Conservation (phyloP, 345 rosid species). For the Lepidium aucheri region DNA sequence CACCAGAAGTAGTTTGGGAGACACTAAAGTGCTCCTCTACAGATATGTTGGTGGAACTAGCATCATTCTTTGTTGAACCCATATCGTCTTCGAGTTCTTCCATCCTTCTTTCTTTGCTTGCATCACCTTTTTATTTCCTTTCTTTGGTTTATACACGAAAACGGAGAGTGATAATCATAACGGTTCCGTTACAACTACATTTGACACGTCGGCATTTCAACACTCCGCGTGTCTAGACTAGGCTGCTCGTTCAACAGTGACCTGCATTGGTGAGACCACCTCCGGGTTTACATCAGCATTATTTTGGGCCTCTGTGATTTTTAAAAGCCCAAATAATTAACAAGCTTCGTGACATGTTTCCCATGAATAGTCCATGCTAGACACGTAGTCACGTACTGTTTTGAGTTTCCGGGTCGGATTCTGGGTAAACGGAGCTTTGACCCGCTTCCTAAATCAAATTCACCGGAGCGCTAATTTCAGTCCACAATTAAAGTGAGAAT, state of each 20-base stretch:
- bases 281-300: too few species aligned
- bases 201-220: background rate
- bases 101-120: background rate
- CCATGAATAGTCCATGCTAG: background rate
- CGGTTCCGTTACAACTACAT: background rate
- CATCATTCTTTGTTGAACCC: constrained; percentile 3
- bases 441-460: constrained; percentile 13
- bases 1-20: constrained; percentile 10
- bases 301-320: background rate
- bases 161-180: background rate
- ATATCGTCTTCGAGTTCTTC: background rate
- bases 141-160: background rate
- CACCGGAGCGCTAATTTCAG: constrained; percentile 5
- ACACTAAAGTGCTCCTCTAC: constrained; percentile 13
- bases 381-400: background rate
- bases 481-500: constrained; percentile 23
- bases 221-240: background rate
- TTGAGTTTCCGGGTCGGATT: background rate
- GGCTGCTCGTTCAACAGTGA: background rate
- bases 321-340: background rate
- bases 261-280: background rate
- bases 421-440: background rate
- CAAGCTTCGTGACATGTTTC: background rate
- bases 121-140: background rate
- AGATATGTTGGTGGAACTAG: background rate